These are phyloP conservation scores for Aspergillus bombycis DNA, from an alignment of 2,329 filamentous ascomycete genomes.

Conservation along the genomic window DNA sequence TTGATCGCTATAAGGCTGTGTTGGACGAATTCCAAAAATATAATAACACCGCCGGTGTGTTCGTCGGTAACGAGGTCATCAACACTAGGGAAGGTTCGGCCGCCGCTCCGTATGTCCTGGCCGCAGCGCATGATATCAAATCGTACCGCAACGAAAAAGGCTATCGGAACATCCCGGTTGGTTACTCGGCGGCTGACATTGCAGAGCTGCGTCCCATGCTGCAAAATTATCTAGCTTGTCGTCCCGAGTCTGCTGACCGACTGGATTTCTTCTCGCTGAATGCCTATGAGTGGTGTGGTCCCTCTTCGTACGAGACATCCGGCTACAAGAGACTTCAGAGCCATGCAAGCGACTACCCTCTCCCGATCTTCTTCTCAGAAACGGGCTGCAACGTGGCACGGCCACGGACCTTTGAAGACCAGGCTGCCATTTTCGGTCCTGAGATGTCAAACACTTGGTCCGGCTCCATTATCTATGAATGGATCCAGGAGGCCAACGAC, in stretches of 20 bases:
- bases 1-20: constrained; percentile 68
- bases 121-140: constrained; percentile 80
- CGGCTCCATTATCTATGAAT: constrained; percentile 84
- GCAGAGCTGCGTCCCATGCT: constrained; percentile 67
- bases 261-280: constrained; percentile 87
- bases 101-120: constrained; percentile 81
- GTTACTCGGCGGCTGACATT: constrained; percentile 87
- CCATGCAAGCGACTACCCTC: constrained; percentile 69
- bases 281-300: constrained; percentile 79
- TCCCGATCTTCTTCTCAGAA: constrained; percentile 90
- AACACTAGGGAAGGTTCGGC: constrained; percentile 52
- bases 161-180: constrained; percentile 80
- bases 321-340: constrained; percentile 72
- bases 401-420: constrained; percentile 58
- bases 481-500: constrained; percentile 81
- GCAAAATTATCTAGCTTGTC: constrained; percentile 78
- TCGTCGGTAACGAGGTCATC: constrained; percentile 85
- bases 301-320: constrained; percentile 58
- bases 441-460: constrained; percentile 73
- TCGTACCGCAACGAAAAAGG: constrained; percentile 73
- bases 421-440: constrained; percentile 73
- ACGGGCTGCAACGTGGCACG: constrained; percentile 72
- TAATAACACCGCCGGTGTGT: constrained; percentile 81
- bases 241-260: constrained; percentile 65
- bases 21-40: constrained; percentile 78